phyloP scores from a whole-genome alignment of 1,284 basidiomycete species.

The Chondrostereum purpureum region DNA sequence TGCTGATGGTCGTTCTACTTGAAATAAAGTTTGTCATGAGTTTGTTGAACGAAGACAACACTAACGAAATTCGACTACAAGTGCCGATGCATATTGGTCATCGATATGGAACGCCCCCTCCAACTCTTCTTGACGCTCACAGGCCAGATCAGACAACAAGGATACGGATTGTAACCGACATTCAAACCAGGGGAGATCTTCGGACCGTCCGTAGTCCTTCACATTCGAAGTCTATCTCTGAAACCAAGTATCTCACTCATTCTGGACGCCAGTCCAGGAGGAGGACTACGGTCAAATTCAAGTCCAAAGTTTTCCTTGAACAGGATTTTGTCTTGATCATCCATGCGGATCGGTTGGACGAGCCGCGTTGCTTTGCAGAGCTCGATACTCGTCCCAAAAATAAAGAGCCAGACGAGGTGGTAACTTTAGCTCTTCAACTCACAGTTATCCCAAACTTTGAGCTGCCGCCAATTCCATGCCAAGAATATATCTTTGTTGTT shows the following conservation, averaged over 20 bases:
- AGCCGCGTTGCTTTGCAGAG: constrained; percentile 50
- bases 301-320: constrained; percentile 32
- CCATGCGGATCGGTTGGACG: constrained; percentile 37
- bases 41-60: constrained; percentile 39
- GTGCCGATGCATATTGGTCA: constrained; percentile 42
- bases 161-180: constrained; percentile 34
- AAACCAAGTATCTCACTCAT: constrained; percentile 26
- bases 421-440: constrained; percentile 43
- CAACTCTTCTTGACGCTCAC: constrained; percentile 25
- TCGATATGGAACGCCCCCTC: constrained; percentile 42
- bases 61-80: constrained; percentile 42
- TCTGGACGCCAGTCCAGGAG: constrained; percentile 29
- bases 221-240: constrained; percentile 25
- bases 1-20: constrained; percentile 3
- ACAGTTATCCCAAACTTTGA: constrained; percentile 44
- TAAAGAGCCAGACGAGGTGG: constrained; percentile 9
- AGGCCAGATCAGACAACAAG: constrained; percentile 25
- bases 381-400: constrained; percentile 20
- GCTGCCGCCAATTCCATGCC: constrained; percentile 27
- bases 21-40: constrained; percentile 27
- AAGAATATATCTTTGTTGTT: constrained; percentile 44
- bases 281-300: constrained; percentile 31
- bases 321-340: constrained; percentile 42
- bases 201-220: constrained; percentile 32
- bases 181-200: constrained; percentile 41